Evolutionary conservation across 495 filamentous ascomycete species (phyloP), one percentile per base, ranked within the genome.

Genomic region (Penicillium manginii): DNA sequence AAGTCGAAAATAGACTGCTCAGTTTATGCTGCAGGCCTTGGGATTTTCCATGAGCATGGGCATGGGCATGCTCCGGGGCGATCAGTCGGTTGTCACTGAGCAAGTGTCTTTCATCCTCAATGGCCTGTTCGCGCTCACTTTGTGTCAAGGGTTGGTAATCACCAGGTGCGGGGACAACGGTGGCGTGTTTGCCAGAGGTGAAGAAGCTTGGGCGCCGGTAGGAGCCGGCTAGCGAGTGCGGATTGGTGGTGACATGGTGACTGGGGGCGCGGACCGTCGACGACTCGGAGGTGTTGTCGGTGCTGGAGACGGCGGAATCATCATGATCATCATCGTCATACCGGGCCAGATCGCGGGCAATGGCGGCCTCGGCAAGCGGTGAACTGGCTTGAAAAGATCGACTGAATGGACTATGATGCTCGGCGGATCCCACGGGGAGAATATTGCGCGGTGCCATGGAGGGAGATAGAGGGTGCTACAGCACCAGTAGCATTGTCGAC

Each of bases 21-120:
- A 70, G 26, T 29, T 65, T 69, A 51, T 68, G 73, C 50, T 67
- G 62, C 15, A 71, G 42, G 35, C 69, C 65, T 17, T 57, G 57
- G 9, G 69, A 12, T 7, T 64, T 62, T 11, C 52, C 52, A 58
- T 76, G 73, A 5, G 75, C 73, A 63, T 86, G 83, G 60, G 76
- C 73, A 63, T 86, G 83, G 60, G 76, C 73, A 64, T 86, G 83
- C 61, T 88, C 87, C 15, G 87, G 83, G 8, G 85, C 81, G 14
- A 92, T 81, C 55, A 94, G 69, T 64, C 88, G 78, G 65, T 93
- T 94, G 64, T 96, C 91, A 50, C 87, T 78, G 26, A 96, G 70
- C 42, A 97, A 73, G 56, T 86, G 85, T 52, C 88, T 79, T 71
- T 94, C 91, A 49, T 92, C 89, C 22, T 84, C 75, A 18, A 87